phyloP scores from a whole-genome alignment of 306 rosid genomes.

The Rosa lucieae region DNA sequence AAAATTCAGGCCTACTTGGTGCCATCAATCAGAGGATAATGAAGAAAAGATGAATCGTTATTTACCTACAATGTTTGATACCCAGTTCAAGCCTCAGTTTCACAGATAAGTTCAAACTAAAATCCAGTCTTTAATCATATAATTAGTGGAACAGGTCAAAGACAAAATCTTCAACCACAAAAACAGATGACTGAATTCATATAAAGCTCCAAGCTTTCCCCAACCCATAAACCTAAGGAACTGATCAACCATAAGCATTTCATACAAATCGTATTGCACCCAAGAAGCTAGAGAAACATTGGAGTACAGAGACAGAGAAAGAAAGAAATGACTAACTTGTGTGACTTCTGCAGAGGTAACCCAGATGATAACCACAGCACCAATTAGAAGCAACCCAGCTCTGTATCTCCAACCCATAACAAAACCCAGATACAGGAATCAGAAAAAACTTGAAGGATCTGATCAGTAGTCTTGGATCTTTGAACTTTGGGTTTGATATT shows the following conservation, averaged over 20 bases:
- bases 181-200: background rate
- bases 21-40: background rate
- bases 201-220: conserved; percentile 6
- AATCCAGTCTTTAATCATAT: background rate
- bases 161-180: background rate
- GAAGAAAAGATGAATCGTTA: background rate
- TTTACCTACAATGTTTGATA: background rate
- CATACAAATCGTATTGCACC: background rate
- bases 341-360: conserved; percentile 96
- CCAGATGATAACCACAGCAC: conserved; percentile 85
- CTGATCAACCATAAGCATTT: conserved; percentile 13
- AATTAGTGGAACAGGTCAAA: background rate
- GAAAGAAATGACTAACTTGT: conserved; percentile 50
- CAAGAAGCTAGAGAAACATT: background rate
- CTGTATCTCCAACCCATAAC: conserved; percentile 80
- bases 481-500: conserved; percentile 24
- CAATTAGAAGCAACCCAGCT: conserved; percentile 81
- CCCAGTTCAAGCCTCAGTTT: background rate
- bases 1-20: background rate
- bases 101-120: background rate
- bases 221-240: background rate
- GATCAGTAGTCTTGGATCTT: conserved; percentile 31
- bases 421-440: conserved; percentile 35
- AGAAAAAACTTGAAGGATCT: conserved; percentile 38
- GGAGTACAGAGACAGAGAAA: background rate